Evolutionary conservation across 139 green algal species (phyloP).

Genomic region (Bryopsis sp.): DNA sequence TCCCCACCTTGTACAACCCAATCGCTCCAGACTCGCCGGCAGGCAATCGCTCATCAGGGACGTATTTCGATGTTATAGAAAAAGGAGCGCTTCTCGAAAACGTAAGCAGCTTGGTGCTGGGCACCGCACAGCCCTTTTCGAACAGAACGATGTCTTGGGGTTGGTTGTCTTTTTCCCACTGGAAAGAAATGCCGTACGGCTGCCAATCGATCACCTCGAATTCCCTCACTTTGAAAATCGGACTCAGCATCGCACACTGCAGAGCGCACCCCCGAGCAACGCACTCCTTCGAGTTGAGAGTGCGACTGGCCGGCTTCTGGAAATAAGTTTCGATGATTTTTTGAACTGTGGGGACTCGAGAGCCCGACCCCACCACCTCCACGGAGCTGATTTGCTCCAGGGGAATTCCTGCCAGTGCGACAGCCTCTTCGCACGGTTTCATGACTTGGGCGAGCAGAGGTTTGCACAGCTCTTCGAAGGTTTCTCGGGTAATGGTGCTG

Average conservation of each 20-base stretch:
- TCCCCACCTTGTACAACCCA: conserved; percentile 34
- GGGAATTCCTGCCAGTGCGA: conserved; percentile 54
- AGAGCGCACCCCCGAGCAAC: conserved; percentile 85
- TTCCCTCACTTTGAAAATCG: conserved; percentile 91
- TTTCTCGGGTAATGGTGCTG: conserved; percentile 46
- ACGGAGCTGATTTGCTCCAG: conserved; percentile 67
- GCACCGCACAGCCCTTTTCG: conserved; percentile 54
- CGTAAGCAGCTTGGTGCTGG: conserved; percentile 84
- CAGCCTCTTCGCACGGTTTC: conserved; percentile 38
- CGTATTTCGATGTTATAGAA: conserved; percentile 61
- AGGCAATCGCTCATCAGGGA: conserved; percentile 45
- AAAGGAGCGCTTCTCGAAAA: conserved; percentile 80
- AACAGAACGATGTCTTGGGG: conserved; percentile 51
- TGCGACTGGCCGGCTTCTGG: conserved; percentile 61
- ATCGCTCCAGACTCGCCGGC: conserved; percentile 18
- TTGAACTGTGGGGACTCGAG: conserved; percentile 73
- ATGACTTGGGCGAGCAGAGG: conserved; percentile 56
- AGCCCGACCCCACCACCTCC: conserved; percentile 83
- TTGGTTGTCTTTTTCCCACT: conserved; percentile 76
- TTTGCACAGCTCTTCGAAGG: conserved; percentile 74
- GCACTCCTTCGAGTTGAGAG: conserved; percentile 92
- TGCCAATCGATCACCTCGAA: conserved; percentile 89
- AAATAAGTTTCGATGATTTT: conserved; percentile 43
- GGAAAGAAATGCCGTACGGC: conserved; percentile 74
- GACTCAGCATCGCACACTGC: conserved; percentile 96